Conservation (phyloP, 2,329 filamentous ascomycete genomes). For the Apiospora pterosperma region DNA sequence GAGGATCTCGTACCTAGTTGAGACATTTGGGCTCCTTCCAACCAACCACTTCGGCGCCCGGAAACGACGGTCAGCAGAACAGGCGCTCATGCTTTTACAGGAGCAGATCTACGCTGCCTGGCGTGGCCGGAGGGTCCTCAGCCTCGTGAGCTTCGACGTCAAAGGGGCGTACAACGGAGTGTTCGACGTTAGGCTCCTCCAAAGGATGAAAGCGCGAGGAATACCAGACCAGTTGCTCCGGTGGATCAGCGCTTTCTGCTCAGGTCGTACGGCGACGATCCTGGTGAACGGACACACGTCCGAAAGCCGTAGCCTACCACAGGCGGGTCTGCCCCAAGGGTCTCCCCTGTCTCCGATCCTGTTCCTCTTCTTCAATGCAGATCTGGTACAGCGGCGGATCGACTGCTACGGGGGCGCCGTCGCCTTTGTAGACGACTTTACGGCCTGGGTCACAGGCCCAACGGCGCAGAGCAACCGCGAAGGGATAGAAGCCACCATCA, state of each 20-base stretch:
- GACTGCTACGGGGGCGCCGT: conserved; percentile 20
- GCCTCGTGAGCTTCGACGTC: conserved; percentile 34
- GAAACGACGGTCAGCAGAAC: conserved; percentile 29
- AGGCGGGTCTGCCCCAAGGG: conserved; percentile 25
- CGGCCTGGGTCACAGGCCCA: neutral
- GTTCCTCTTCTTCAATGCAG: conserved; percentile 29
- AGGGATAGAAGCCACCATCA: conserved; percentile 19
- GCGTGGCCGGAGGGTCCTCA: conserved; percentile 22
- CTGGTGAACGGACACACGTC: conserved; percentile 16
- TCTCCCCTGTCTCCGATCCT: conserved; percentile 33
- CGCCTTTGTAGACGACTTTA: conserved; percentile 12
- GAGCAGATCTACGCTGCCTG: conserved; percentile 24
- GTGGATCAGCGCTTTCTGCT: conserved; percentile 23
- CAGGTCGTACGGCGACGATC: conserved; percentile 18
- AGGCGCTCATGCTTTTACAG: conserved; percentile 28
- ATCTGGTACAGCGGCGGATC: conserved; percentile 24
- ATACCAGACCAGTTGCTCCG: conserved; percentile 15
- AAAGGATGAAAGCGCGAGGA: conserved; percentile 16
- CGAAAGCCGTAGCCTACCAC: conserved; percentile 11
- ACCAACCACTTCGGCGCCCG: conserved; percentile 34
- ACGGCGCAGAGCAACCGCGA: conserved; percentile 11
- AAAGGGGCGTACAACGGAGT: conserved; percentile 40
- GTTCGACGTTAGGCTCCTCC: conserved; percentile 26
- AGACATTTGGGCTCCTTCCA: conserved; percentile 26
- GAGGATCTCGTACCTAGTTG: conserved; percentile 25